Percentiles rank a stretch among this genome's conserved stretches.
phyloP scores from a whole-genome alignment of 257 asterid species.

The Lycium barbarum region DNA sequence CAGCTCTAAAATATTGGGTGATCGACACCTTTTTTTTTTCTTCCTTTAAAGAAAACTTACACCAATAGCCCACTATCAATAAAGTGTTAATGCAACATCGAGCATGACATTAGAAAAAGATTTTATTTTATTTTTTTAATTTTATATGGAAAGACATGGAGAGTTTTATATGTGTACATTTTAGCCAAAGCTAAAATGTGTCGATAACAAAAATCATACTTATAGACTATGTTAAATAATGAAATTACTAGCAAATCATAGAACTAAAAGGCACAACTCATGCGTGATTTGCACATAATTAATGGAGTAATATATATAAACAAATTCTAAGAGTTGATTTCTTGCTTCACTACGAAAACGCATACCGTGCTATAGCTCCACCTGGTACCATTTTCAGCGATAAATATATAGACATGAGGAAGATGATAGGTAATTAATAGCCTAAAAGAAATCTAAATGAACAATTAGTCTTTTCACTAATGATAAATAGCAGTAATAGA shows the following conservation, averaged over 20 bases:
- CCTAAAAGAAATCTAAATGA: too few relatives aligned
- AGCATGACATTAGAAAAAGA: neutral
- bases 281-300: too few relatives aligned
- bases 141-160: neutral
- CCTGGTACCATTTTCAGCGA: too few relatives aligned
- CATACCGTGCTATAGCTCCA: too few relatives aligned
- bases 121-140: neutral
- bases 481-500: neutral
- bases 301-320: too few relatives aligned
- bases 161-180: neutral
- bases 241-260: neutral
- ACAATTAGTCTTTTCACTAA: neutral
- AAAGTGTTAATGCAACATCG: slow-evolving; percentile 2
- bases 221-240: neutral
- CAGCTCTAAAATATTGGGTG: slow-evolving; percentile 1
- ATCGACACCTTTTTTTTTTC: neutral
- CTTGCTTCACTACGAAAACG: too few relatives aligned
- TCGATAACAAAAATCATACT: neutral
- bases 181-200: neutral
- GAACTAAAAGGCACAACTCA: neutral
- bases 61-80: slow-evolving; percentile 7
- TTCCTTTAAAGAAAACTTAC: neutral
- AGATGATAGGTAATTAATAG: too few relatives aligned
- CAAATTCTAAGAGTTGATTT: too few relatives aligned
- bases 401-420: too few relatives aligned